phyloP scores from a whole-genome alignment of 2,329 filamentous ascomycete species.

The Sclerotinia subarctica region DNA sequence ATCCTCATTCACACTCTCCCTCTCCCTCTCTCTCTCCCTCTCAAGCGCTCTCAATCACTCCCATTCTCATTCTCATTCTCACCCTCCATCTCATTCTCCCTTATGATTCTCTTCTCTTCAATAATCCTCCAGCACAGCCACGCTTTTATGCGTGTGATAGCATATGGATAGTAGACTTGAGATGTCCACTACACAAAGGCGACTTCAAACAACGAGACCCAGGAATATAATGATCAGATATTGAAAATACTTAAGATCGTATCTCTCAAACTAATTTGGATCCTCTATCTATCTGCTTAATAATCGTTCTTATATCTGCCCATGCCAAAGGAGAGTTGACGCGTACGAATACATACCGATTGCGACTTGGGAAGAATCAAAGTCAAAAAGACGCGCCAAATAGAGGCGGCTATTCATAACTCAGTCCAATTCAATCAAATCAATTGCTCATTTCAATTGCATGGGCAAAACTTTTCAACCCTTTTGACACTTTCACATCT shows the following conservation, averaged over 20 bases:
- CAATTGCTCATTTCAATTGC: constrained; percentile 2
- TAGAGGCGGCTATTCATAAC: constrained; percentile 2
- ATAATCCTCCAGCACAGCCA: not conserved
- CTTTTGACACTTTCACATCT: not conserved
- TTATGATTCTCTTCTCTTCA: not conserved
- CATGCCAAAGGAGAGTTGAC: not conserved
- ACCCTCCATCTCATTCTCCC: not conserved
- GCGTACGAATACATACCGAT: not conserved
- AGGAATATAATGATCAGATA: not conserved
- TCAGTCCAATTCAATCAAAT: not conserved
- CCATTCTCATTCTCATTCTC: too few species aligned
- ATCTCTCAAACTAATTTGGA: not conserved
- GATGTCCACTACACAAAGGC: not conserved
- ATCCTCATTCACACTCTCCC: too few species aligned
- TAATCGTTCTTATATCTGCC: not conserved
- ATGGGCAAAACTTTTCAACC: not conserved
- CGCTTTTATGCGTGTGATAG: not conserved
- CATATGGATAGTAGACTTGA: not conserved
- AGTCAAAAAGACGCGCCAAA: not conserved
- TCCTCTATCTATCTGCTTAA: not conserved
- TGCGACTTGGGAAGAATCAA: not conserved
- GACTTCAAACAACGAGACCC: not conserved
- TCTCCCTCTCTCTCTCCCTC: too few species aligned
- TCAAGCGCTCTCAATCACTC: too few species aligned
- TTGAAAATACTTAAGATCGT: not conserved